Evolutionary conservation across 768 basidiomycete species (phyloP).

Genomic region (Rhodosporidiobolus odoratus): DNA sequence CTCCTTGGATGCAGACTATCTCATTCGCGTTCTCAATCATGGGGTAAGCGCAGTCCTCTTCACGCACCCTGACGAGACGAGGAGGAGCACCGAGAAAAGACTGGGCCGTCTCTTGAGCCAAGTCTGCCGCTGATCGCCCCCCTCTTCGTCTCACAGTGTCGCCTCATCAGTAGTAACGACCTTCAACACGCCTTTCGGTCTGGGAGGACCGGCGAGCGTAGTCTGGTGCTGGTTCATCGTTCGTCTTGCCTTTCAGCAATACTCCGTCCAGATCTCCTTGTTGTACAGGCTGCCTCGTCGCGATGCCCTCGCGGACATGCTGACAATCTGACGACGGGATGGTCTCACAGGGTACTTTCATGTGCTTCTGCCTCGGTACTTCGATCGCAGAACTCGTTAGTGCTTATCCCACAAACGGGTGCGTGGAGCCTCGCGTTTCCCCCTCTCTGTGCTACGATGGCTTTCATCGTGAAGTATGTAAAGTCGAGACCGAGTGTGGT

Average conservation of each 20-base stretch:
- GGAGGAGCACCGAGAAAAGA: neutral
- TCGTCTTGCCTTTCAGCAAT: constrained; percentile 31
- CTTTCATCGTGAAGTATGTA: no score
- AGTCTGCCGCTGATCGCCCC: neutral
- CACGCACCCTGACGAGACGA: neutral
- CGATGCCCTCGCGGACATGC: constrained; percentile 5
- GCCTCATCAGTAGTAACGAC: constrained; percentile 47
- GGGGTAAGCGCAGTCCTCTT: no score
- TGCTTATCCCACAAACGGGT: neutral
- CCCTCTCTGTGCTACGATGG: no score
- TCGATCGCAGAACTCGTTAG: constrained; percentile 29
- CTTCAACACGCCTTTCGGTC: constrained; percentile 48
- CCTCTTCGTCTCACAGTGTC: constrained; percentile 30
- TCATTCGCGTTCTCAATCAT: constrained; percentile 45
- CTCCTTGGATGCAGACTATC: constrained; percentile 39
- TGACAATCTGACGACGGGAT: constrained; percentile 4
- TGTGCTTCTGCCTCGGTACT: constrained; percentile 39
- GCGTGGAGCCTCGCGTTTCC: no score
- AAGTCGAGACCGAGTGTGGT: no score
- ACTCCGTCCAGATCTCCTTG: neutral
- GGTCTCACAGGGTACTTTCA: constrained; percentile 25
- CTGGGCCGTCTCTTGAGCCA: no score
- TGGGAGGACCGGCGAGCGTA: constrained; percentile 49
- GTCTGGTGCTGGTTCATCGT: constrained; percentile 50
- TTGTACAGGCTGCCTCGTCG: constrained; percentile 16